A percentile compares a stretch with the other conserved stretches of the same genome.
Conservation (phyloP, 2,329 filamentous ascomycete species). For the Fusarium domesticum region DNA sequence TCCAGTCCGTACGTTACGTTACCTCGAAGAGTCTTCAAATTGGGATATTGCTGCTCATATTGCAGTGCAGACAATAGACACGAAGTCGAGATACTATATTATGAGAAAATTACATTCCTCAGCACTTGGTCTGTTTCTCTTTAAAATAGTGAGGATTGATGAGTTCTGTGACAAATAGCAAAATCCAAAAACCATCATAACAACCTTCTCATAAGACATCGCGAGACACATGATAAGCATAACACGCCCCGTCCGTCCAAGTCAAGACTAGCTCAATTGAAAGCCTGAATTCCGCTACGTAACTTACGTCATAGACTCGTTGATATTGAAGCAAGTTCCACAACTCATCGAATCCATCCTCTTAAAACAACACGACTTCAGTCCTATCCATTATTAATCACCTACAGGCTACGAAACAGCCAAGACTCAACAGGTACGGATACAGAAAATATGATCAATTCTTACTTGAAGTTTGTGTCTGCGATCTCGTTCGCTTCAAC, state of each 20-base stretch:
- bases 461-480: constrained; percentile 4
- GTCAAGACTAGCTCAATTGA: neutral
- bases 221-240: neutral
- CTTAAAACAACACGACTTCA: neutral
- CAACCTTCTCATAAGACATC: neutral
- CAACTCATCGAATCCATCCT: neutral
- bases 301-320: neutral
- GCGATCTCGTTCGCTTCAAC: constrained; percentile 2
- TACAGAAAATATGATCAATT: constrained; percentile 5
- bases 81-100: too few relatives aligned
- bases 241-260: neutral
- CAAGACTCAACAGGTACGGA: neutral
- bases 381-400: neutral
- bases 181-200: too few relatives aligned
- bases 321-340: neutral
- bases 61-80: too few relatives aligned
- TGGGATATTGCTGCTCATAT: too few relatives aligned
- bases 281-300: neutral
- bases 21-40: too few relatives aligned
- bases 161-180: too few relatives aligned
- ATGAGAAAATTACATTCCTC: too few relatives aligned
- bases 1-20: too few relatives aligned
- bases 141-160: too few relatives aligned
- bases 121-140: too few relatives aligned
- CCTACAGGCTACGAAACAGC: neutral